Conservation (phyloP, 305 asterid genomes). For the Lippia alba region DNA sequence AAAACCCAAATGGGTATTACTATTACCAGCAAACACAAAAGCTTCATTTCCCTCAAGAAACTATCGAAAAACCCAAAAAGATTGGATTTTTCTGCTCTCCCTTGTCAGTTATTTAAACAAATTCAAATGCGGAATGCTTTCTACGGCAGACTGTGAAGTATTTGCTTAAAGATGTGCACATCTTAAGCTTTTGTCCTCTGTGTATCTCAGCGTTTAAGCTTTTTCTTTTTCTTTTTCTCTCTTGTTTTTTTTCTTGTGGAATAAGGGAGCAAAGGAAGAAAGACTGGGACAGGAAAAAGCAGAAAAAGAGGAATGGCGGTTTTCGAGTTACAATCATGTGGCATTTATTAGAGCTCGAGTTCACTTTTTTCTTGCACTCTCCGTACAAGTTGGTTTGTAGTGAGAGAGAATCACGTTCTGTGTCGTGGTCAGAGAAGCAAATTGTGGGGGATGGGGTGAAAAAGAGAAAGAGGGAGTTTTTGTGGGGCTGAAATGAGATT, state of each 20-base stretch:
- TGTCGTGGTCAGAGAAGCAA: neutral
- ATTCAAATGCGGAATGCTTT: slow-evolving; percentile 24
- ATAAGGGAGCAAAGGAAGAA: slow-evolving; percentile 29
- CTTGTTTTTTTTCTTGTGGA: neutral
- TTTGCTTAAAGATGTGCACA: neutral
- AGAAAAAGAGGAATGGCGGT: slow-evolving; percentile 28
- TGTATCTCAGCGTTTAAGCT: slow-evolving; percentile 14
- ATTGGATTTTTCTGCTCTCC: slow-evolving; percentile 10
- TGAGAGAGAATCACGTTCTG: slow-evolving; percentile 5
- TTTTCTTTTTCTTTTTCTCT: neutral
- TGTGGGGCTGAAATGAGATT: neutral
- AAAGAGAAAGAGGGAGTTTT: slow-evolving; percentile 1
- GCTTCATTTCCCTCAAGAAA: slow-evolving; percentile 36
- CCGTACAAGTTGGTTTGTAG: slow-evolving; percentile 1
- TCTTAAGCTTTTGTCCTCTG: neutral
- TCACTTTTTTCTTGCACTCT: slow-evolving; percentile 9
- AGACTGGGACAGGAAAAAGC: slow-evolving; percentile 15
- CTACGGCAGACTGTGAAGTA: neutral
- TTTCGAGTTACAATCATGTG: slow-evolving; percentile 54
- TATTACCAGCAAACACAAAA: slow-evolving; percentile 39
- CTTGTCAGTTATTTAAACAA: neutral
- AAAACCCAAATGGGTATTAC: slow-evolving; percentile 44
- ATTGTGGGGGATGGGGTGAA: neutral
- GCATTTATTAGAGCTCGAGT: slow-evolving; percentile 51
- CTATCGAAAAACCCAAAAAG: neutral